Percentiles rank a stretch among this genome's conserved stretches.
These are phyloP conservation scores for Elongisporangium anandrum DNA, from an alignment of 352 stramenopile species.

Conservation along the genomic window DNA sequence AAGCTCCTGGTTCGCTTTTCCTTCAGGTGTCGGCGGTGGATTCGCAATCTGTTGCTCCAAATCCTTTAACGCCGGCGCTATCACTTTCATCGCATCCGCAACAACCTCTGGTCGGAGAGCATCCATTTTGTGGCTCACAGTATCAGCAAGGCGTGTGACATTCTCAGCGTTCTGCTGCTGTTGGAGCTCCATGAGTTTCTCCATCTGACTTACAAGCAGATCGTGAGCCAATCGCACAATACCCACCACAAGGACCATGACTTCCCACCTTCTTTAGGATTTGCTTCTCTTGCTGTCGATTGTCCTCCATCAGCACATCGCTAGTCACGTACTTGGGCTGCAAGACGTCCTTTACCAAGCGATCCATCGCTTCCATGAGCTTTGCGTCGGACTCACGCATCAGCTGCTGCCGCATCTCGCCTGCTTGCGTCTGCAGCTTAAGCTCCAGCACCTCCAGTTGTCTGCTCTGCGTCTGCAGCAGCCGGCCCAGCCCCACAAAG, in stretches of 20 bases:
- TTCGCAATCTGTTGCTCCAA: conserved; percentile 6
- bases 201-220: too few relatives aligned
- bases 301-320: neutral
- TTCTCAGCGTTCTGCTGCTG: neutral
- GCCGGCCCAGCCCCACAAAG: conserved; percentile 28
- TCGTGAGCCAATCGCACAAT: neutral
- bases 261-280: conserved; percentile 1
- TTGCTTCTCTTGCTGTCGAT: neutral
- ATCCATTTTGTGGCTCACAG: neutral
- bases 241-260: too few relatives aligned
- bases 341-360: neutral
- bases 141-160: neutral
- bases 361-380: neutral
- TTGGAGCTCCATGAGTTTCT: neutral
- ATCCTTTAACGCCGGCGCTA: neutral
- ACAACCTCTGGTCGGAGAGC: neutral
- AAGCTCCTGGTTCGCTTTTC: neutral
- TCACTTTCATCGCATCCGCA: neutral
- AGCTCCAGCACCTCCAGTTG: conserved; percentile 12
- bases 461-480: conserved; percentile 32
- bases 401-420: conserved; percentile 9
- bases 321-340: conserved; percentile 6
- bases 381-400: conserved; percentile 13
- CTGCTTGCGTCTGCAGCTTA: conserved; percentile 9
- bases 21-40: neutral